Base-by-base conservation (phyloP, 2,329 filamentous ascomycete species). In the Neurospora sp. region DNA sequence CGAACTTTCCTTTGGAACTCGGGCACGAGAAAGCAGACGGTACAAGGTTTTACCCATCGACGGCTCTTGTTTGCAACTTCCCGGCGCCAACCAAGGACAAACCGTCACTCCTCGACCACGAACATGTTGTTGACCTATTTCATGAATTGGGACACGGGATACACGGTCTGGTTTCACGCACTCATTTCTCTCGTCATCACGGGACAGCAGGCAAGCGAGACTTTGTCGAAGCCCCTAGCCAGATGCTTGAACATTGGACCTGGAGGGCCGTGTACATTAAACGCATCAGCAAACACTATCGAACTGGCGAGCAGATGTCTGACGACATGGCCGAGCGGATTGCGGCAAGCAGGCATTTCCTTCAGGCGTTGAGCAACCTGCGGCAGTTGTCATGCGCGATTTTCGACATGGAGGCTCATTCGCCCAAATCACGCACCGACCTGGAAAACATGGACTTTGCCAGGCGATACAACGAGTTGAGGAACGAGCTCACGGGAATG, bases 41-140 rank as follows among this genome's bases (percentile, higher is more conserved):
- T 72, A 89, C 87, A 41, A 86, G 91, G 69, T 85, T 88, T 70
- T 94, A 93, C 78, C 91, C 92, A 6, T 90, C 90, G 1, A 95
- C 92, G 0, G 91, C 92, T 1, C 83, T 95, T 11, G 91, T 95
- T 11, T 95, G 92, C 85, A 95, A 95, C 81, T 95, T 95, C 79
- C 91, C 89, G 77, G 94, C 94, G 80, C 90, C 92, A 2, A 91
- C 90, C 1, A 82, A 87, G 10, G 91, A 86, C 77, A 93, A 93
- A 79, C 92, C 92, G 4, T 91, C 88, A 28, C 84, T 95, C 3
- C 85, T 96, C 57, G 93, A 94, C 84, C 92, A 95, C 76, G 89
- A 92, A 69, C 91, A 95, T 79, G 91, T 94, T 2, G 89, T 93
- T 11, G 94, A 92, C 0, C 85, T 95, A 10, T 95, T 96, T 86